These are phyloP conservation scores for Sanghuangporus weigelae DNA, from an alignment of 1,284 basidiomycete genomes.

Conservation along the genomic window DNA sequence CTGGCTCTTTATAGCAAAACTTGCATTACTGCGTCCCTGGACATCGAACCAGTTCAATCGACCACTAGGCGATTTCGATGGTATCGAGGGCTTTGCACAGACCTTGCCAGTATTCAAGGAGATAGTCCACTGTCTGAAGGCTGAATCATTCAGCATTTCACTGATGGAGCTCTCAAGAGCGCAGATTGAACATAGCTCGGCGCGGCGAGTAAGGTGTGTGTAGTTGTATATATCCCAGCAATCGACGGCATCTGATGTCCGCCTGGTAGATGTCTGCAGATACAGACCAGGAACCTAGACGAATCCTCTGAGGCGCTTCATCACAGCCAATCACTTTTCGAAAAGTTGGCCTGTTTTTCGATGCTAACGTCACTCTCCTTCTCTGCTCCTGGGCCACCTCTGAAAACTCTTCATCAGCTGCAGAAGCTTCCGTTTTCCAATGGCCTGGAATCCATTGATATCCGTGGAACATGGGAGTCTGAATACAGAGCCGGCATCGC, in stretches of 20 bases:
- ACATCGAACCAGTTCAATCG: neutral
- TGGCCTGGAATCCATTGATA: neutral
- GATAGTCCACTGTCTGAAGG: neutral
- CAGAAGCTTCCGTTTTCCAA: neutral
- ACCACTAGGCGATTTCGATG: neutral
- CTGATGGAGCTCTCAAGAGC: neutral
- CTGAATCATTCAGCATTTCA: neutral
- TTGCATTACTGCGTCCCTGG: neutral
- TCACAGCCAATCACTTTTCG: neutral
- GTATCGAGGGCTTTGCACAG: conserved; percentile 5
- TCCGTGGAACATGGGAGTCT: neutral
- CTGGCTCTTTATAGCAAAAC: conserved; percentile 3
- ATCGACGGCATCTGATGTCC: neutral
- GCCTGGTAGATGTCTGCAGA: neutral
- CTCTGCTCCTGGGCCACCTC: neutral
- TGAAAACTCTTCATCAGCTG: neutral
- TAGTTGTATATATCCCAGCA: neutral
- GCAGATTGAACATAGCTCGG: neutral
- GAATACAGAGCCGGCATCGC: neutral
- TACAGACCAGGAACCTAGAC: neutral
- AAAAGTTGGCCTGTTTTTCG: neutral
- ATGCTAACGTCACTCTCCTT: neutral
- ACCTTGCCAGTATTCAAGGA: neutral
- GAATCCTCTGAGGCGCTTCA: neutral
- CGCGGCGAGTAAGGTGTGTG: neutral